A percentile compares a stretch with the other conserved stretches of the same genome.
These are phyloP conservation scores for Sclerotinia borealis DNA, from an alignment of 2,329 filamentous ascomycete genomes.

Conservation along the genomic window DNA sequence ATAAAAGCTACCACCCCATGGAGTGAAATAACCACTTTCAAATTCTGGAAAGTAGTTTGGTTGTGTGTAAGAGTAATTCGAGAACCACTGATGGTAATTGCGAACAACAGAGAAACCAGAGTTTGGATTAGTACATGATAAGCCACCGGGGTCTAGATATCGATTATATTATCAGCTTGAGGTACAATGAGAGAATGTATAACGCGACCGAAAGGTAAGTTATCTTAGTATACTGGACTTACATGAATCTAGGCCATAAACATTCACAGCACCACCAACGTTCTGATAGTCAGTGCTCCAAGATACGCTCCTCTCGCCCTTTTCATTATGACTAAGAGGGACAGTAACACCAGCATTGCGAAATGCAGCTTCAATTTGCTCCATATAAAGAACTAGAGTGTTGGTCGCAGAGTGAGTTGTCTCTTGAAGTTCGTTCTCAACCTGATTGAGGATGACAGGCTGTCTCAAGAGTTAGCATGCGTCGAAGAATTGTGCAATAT, in stretches of 20 bases:
- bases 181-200: too few species aligned
- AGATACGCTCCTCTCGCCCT: conserved; percentile 42
- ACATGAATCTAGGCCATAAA: conserved; percentile 43
- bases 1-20: conserved; percentile 47
- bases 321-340: conserved; percentile 45
- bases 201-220: neutral
- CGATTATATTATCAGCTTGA: neutral
- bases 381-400: conserved; percentile 46
- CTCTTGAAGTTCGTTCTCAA: conserved; percentile 49
- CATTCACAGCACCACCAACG: conserved; percentile 48
- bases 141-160: conserved; percentile 36
- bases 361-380: conserved; percentile 43
- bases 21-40: conserved; percentile 47
- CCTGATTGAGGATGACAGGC: conserved; percentile 45
- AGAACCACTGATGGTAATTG: conserved; percentile 52
- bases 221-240: neutral
- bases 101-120: conserved; percentile 45
- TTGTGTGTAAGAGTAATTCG: conserved; percentile 48
- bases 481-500: conserved; percentile 33
- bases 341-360: conserved; percentile 42
- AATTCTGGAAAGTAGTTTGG: conserved; percentile 49
- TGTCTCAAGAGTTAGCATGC: conserved; percentile 33
- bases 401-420: conserved; percentile 38
- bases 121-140: conserved; percentile 44
- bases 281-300: conserved; percentile 51